Percentiles rank a stretch among this genome's conserved stretches.
These are phyloP conservation scores for Coniochaeta sp. DNA, from an alignment of 2,329 filamentous ascomycete genomes.

Conservation along the genomic window DNA sequence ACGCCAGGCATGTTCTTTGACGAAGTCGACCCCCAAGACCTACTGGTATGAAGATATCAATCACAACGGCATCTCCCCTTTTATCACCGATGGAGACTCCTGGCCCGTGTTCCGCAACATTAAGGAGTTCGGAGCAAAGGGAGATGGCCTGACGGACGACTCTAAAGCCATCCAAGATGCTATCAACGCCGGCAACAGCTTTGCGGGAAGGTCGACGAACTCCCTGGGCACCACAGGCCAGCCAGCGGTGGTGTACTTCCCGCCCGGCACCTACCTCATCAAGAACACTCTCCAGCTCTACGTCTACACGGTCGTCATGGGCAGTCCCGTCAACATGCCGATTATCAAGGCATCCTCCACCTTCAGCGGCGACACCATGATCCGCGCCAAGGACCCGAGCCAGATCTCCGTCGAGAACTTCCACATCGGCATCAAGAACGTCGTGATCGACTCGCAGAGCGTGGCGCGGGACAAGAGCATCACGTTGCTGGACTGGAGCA, in stretches of 20 bases:
- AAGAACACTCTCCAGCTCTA: conserved; percentile 14
- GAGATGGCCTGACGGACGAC: conserved; percentile 15
- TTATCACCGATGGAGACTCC: conserved; percentile 3
- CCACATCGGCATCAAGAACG: conserved; percentile 28
- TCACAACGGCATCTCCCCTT: conserved; percentile 8
- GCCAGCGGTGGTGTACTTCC: neutral
- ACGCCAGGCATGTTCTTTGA: conserved; percentile 1
- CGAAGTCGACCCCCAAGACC: neutral
- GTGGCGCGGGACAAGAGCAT: conserved; percentile 18
- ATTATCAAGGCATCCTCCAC: conserved; percentile 15
- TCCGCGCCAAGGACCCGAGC: conserved; percentile 21
- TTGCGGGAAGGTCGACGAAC: conserved; percentile 7
- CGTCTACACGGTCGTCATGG: conserved; percentile 27
- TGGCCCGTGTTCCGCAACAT: conserved; percentile 1
- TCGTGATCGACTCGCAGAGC: conserved; percentile 27
- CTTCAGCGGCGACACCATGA: conserved; percentile 7
- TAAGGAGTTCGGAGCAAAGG: conserved; percentile 11
- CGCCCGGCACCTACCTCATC: conserved; percentile 1
- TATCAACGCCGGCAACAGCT: conserved; percentile 5
- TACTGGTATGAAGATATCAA: conserved; percentile 7
- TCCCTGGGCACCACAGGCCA: neutral
- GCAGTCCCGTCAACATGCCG: conserved; percentile 26
- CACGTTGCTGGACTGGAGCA: conserved; percentile 28
- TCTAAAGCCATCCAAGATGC: conserved; percentile 13
- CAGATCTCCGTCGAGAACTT: conserved; percentile 24